A percentile compares a stretch with the other conserved stretches of the same genome.
Conservation (phyloP, 129 eudicot genomes). For the Oenanthe sinensis region DNA sequence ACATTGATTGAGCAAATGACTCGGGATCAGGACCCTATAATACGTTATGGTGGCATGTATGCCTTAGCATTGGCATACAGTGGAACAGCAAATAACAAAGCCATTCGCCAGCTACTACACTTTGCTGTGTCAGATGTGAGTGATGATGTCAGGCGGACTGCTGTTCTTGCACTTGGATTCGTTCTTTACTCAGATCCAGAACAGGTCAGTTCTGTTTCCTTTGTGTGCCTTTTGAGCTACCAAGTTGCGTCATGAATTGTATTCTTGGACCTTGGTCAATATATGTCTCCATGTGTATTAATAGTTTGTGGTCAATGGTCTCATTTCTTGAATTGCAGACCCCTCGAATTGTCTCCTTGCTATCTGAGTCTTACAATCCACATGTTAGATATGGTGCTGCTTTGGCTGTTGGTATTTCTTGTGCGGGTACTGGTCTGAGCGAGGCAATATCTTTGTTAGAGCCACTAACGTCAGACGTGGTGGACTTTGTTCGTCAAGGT, state of each 20-base stretch:
- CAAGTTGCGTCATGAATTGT: not conserved
- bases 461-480: constrained; percentile 93
- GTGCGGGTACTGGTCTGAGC: constrained; percentile 93
- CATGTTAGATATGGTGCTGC: constrained; percentile 99
- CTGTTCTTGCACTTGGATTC: constrained; percentile 97
- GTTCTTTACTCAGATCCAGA: constrained; percentile 93
- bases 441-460: constrained; percentile 96
- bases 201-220: constrained; percentile 50
- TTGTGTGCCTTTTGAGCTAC: not conserved
- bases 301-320: not conserved
- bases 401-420: constrained; percentile 92
- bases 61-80: constrained; percentile 94
- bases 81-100: constrained; percentile 92
- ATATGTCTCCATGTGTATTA: not conserved
- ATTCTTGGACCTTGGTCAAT: not conserved
- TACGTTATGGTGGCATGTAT: constrained; percentile 99
- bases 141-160: constrained; percentile 98
- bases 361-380: constrained; percentile 90
- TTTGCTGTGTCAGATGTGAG: constrained; percentile 97
- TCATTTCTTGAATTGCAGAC: constrained; percentile 41
- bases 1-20: constrained; percentile 92
- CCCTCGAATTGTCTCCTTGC: constrained; percentile 78
- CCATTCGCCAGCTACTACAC: constrained; percentile 88
- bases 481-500: constrained; percentile 97
- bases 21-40: constrained; percentile 88